phyloP scores from a whole-genome alignment of 306 rosid genomes.

The Cicer yamashitae region DNA sequence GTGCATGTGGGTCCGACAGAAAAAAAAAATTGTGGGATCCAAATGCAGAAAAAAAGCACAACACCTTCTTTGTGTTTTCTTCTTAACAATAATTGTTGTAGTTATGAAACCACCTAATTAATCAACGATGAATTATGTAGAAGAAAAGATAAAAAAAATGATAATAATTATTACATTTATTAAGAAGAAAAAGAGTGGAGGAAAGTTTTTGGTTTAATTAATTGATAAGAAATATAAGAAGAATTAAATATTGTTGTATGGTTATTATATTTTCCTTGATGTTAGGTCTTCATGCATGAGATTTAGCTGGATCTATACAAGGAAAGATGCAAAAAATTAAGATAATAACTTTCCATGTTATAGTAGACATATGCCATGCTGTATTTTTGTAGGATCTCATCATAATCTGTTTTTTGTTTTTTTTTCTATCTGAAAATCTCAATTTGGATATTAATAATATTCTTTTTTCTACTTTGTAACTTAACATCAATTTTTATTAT shows the following conservation, averaged over 20 bases:
- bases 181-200: background rate
- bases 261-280: slow-evolving; percentile 32
- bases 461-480: background rate
- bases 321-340: background rate
- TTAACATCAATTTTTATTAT: no score
- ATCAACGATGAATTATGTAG: slow-evolving; percentile 16
- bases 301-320: slow-evolving; percentile 31
- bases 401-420: background rate
- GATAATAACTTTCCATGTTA: slow-evolving; percentile 37
- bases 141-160: background rate
- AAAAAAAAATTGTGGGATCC: slow-evolving; percentile 20
- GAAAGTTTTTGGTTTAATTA: background rate
- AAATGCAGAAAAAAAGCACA: slow-evolving; percentile 24
- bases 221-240: background rate
- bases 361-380: slow-evolving; percentile 37
- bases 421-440: slow-evolving; percentile 1
- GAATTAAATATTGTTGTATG: slow-evolving; percentile 25
- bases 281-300: slow-evolving; percentile 39
- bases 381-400: slow-evolving; percentile 12
- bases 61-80: slow-evolving; percentile 24
- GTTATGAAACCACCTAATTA: background rate
- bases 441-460: background rate
- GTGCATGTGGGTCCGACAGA: slow-evolving; percentile 42
- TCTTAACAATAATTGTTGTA: slow-evolving; percentile 15
- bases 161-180: background rate